A percentile compares a stretch with the other conserved stretches of the same genome.
Evolutionary conservation across 345 rosid genomes (phyloP).

Genomic region (Populus davidiana): DNA sequence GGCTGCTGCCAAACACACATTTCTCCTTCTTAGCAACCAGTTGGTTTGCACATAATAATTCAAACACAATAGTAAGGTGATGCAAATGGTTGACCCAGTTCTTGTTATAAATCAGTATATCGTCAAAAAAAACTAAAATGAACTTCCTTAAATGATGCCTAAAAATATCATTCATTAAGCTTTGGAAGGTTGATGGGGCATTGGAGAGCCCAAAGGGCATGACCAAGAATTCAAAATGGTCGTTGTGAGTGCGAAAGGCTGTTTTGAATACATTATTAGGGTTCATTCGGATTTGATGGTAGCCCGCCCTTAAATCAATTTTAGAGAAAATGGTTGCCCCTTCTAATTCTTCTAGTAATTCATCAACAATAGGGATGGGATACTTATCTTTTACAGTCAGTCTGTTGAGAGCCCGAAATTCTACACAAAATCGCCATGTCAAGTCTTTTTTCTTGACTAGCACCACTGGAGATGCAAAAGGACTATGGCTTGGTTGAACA

Average conservation of each 20-base stretch:
- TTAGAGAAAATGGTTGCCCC: too few species aligned
- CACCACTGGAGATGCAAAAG: too few species aligned
- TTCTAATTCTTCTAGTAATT: too few species aligned
- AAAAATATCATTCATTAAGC: not conserved
- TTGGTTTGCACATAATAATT: not conserved
- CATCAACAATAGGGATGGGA: too few species aligned
- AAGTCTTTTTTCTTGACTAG: too few species aligned
- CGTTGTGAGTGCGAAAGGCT: not conserved
- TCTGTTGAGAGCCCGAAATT: too few species aligned
- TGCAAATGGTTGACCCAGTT: not conserved
- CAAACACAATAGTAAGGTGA: not conserved
- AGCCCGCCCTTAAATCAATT: too few species aligned
- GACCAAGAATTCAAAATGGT: not conserved
- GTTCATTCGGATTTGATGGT: not conserved
- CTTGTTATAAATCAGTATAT: not conserved
- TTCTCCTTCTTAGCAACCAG: not conserved
- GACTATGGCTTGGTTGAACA: too few species aligned
- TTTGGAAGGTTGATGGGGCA: not conserved
- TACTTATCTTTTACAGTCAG: too few species aligned
- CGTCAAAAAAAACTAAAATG: too few species aligned
- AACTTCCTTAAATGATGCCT: not conserved
- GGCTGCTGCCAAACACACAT: not conserved
- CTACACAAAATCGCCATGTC: too few species aligned
- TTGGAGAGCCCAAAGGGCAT: not conserved
- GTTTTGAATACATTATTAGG: not conserved